Conservation (phyloP, 331 rosid species). For the Quercus lobata region DNA sequence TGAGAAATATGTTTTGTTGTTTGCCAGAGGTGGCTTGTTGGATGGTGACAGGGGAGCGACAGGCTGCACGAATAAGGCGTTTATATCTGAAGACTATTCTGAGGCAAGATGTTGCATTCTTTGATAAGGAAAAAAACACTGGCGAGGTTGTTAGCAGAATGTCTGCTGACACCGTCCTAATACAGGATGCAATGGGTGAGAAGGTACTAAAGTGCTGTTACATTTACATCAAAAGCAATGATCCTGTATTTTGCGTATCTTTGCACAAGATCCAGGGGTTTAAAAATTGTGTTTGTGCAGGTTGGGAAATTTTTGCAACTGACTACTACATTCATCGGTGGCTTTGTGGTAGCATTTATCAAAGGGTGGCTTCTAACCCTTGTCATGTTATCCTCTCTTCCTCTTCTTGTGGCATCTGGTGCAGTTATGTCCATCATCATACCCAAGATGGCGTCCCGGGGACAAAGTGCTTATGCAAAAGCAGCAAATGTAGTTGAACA, state of each 20-base stretch:
- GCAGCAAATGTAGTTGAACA: slow-evolving; percentile 31
- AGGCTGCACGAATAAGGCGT: slow-evolving; percentile 31
- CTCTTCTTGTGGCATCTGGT: slow-evolving; percentile 19
- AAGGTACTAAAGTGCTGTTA: slow-evolving; percentile 14
- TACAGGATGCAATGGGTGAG: slow-evolving; percentile 41
- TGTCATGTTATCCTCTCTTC: slow-evolving; percentile 26
- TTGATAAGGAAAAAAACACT: slow-evolving; percentile 28
- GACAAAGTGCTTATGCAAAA: slow-evolving; percentile 21
- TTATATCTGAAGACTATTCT: slow-evolving; percentile 30
- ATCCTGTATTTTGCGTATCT: neutral
- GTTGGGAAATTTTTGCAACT: slow-evolving; percentile 35
- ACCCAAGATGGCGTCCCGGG: slow-evolving; percentile 16
- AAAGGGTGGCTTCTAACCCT: slow-evolving; percentile 32
- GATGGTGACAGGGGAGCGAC: slow-evolving; percentile 44
- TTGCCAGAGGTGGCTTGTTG: slow-evolving; percentile 37
- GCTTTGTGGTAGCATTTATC: slow-evolving; percentile 22
- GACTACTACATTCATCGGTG: slow-evolving; percentile 18
- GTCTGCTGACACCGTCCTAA: slow-evolving; percentile 39
- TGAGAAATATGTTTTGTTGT: neutral
- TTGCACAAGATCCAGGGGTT: neutral
- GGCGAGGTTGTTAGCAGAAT: slow-evolving; percentile 33
- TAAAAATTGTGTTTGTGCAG: slow-evolving; percentile 7
- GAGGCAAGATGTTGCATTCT: slow-evolving; percentile 34
- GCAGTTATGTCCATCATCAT: slow-evolving; percentile 1
- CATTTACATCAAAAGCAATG: neutral